A percentile compares a stretch with the other conserved stretches of the same genome.
Conservation (phyloP, 2,329 filamentous ascomycete species). For the Colletotrichum sp. region DNA sequence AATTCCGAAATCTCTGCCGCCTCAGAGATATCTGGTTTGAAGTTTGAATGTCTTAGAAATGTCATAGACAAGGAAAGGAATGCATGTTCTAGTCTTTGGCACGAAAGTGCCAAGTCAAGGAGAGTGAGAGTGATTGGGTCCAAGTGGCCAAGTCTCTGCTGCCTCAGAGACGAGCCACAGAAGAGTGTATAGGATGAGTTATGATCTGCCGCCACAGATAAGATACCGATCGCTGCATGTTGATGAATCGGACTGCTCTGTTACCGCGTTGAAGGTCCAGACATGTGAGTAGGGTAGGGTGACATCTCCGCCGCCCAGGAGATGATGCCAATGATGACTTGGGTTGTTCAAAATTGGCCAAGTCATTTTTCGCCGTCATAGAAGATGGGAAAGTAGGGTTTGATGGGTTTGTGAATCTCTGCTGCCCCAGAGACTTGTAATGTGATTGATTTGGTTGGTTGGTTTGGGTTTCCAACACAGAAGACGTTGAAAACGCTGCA, state of each 20-base stretch:
- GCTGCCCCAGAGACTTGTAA: background rate
- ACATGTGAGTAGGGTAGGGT: background rate
- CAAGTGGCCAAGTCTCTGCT: background rate
- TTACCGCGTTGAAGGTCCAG: background rate
- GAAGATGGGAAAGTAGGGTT: background rate
- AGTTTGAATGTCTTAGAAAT: background rate
- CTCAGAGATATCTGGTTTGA: background rate
- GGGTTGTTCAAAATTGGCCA: background rate
- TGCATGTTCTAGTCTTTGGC: background rate
- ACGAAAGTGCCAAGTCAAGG: background rate
- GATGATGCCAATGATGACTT: background rate
- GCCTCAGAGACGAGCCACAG: background rate
- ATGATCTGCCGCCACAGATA: background rate
- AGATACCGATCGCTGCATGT: background rate
- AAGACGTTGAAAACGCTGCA: background rate
- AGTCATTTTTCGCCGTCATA: background rate
- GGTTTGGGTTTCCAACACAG: background rate
- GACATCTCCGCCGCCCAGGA: background rate
- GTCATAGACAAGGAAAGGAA: background rate
- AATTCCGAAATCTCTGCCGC: background rate
- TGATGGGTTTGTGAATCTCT: background rate
- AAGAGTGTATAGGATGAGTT: background rate
- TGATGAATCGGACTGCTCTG: background rate
- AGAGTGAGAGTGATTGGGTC: background rate
- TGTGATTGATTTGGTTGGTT: background rate